Base-by-base conservation (phyloP, 129 eudicot species). In the Centaurea solstitialis region DNA sequence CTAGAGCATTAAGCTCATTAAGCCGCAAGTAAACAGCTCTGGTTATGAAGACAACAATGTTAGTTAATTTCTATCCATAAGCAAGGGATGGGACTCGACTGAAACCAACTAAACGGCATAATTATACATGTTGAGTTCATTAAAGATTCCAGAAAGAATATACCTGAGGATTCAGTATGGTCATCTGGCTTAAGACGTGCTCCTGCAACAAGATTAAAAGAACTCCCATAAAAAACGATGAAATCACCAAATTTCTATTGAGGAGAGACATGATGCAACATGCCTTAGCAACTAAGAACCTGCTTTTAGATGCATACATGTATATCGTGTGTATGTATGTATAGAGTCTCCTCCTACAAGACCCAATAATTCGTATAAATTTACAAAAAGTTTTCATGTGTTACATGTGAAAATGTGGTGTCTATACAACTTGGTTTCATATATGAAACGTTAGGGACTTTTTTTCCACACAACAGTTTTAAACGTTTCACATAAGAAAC, bases 151-250 rank as follows among this genome's bases (percentile, higher is more conserved):
- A 6, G 2, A 47, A 30, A 50, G 33, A 84, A 43, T 70, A 76
- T 87, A 94, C 98, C 97, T 94, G 98, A 84, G 98, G 97, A 81
- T 92, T 94, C 57, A 92, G 65, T 64, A 87, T 87, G 38, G 74
- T 76, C 97, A 94, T 89, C 75, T 81, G 91, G 8, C 68, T 75
- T 47, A 92, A 22, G 75, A 94, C 80, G 12, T 78, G 87, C 75
- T 80, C 94, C 98, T 94, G 92, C 75, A 74, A 65, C 79, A 74
- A 43, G 68, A 81, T 66, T 4, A 17, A 26, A 74, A 53, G n/a
- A 53, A 53, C 21, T 53, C 64, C 64, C 64, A 15, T 53, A 53
- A 17, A 57, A 57, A 50, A 50, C 3, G 62, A 50, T 50, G 62
- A 50, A 50, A 50, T 50, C 62, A 50, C 62, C 62, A 13, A 13